phyloP scores from a whole-genome alignment of 768 basidiomycete genomes.

The Royoungia palumana region DNA sequence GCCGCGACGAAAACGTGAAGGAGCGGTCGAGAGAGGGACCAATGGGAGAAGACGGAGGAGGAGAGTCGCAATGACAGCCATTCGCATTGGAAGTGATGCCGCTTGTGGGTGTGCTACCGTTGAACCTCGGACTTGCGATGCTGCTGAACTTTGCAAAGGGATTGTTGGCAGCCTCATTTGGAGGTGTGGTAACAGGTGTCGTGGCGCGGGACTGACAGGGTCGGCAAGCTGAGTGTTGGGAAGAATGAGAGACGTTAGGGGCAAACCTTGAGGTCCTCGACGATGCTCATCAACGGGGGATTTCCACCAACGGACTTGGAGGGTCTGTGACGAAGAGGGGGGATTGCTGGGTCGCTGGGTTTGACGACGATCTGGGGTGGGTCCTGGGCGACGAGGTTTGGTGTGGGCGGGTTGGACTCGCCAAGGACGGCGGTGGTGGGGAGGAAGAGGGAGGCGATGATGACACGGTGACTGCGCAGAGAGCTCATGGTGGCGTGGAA shows the following conservation, averaged over 20 bases:
- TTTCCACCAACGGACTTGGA: slow-evolving; percentile 20
- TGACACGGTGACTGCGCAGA: slow-evolving; percentile 66
- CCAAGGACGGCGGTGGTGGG: slow-evolving; percentile 68
- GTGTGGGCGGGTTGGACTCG: slow-evolving; percentile 50
- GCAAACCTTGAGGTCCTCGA: slow-evolving; percentile 71
- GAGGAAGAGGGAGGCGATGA: slow-evolving; percentile 84
- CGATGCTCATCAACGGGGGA: slow-evolving; percentile 60
- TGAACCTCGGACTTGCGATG: slow-evolving; percentile 29
- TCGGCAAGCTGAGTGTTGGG: not conserved
- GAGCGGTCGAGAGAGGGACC: slow-evolving; percentile 23
- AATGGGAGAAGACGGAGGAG: not conserved
- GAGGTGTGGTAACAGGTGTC: slow-evolving; percentile 41
- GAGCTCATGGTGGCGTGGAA: slow-evolving; percentile 49
- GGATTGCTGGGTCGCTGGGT: slow-evolving; percentile 2
- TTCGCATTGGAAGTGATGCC: not conserved
- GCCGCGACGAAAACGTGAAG: slow-evolving; percentile 22
- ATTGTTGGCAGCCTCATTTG: slow-evolving; percentile 51
- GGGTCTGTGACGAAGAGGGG: slow-evolving; percentile 16
- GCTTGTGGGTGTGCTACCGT: slow-evolving; percentile 16
- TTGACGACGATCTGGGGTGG: slow-evolving; percentile 6
- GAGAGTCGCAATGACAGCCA: not conserved
- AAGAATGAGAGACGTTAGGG: not conserved
- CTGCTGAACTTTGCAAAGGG: slow-evolving; percentile 53
- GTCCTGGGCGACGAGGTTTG: slow-evolving; percentile 33
- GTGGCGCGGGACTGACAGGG: slow-evolving; percentile 36